phyloP scores from a whole-genome alignment of 805 yeast species.

The Candida namnaoensis region DNA sequence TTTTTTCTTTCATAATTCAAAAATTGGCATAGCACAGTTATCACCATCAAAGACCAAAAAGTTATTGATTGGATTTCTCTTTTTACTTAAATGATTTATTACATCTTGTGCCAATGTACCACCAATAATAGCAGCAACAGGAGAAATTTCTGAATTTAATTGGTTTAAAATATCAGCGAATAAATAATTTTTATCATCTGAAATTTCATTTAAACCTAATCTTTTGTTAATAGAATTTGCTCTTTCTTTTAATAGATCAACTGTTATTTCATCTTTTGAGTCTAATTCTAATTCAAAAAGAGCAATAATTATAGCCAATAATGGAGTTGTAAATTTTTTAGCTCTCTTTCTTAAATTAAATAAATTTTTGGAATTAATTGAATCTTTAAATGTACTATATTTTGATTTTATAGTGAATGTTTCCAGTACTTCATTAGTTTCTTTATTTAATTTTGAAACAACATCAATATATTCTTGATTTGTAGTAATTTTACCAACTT shows the following conservation, averaged over 20 bases:
- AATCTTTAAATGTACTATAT: conserved; percentile 27
- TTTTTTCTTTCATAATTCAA: conserved; percentile 26
- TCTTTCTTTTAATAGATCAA: conserved; percentile 19
- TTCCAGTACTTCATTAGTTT: conserved; percentile 27
- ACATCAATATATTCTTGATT: conserved; percentile 35
- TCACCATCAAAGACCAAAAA: conserved; percentile 69
- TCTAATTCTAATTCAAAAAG: conserved; percentile 29
- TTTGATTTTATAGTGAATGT: conserved; percentile 25
- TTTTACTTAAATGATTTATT: conserved; percentile 68
- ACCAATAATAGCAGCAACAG: conserved; percentile 82
- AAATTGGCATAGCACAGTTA: conserved; percentile 71
- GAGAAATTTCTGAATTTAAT: conserved; percentile 58
- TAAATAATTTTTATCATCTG: conserved; percentile 27
- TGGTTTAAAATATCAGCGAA: conserved; percentile 36
- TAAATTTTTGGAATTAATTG: conserved; percentile 19
- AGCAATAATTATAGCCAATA: conserved; percentile 53
- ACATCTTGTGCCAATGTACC: conserved; percentile 89
- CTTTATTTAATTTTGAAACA: conserved; percentile 19
- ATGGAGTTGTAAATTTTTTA: conserved; percentile 42
- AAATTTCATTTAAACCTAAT: conserved; percentile 31
- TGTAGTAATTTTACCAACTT: conserved; percentile 37
- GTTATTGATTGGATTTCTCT: conserved; percentile 78
- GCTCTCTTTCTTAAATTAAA: conserved; percentile 23
- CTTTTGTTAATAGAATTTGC: conserved; percentile 23
- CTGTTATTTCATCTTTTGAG: conserved; percentile 9